Evolutionary conservation across 148 eudicot species (phyloP), one percentile per base, ranked within the genome.

Genomic region (Pharnaceum exiguum): DNA sequence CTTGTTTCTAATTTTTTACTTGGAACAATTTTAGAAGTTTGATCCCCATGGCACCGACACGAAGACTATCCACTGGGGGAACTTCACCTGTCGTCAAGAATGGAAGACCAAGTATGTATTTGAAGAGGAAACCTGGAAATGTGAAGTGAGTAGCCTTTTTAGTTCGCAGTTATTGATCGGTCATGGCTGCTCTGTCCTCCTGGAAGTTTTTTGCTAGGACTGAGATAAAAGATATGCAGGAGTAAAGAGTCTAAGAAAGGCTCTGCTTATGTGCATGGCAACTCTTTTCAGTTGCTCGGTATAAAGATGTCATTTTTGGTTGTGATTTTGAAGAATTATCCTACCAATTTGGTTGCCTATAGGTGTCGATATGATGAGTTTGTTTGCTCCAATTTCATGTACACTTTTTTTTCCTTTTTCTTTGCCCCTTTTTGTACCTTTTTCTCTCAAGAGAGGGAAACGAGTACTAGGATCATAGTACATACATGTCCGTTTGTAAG

Each of bases 41-140:
- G 62, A 89, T 89, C 63, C 97, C 97, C 6, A 57, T 76, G 42
- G 78, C 86, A 10, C 80, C 90, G 60, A 18, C 68, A 7, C 54
- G 86, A 21, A 77, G 73, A 63, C 57, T 62, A 47, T 60, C 86
- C 8, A 75, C 66, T 37, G 85, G 89, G 50, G 1, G 37, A n/a
- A 51, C 31, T 62, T 59, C 83, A 35, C 63, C 83, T 5, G 37
- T 56, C 36, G 46, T 57, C 24, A 86, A 79, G 83, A 59, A 62
- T 3, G 79, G 68, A 49, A 67, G 70, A 71, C 75, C 50, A 26
- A 33, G 79, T 12, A 64, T 36, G 23, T 63, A 73, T 57, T 57
- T 69, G 43, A 90, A 68, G 75, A 64, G 84, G 23, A 86, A 68
- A 77, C 51, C 77, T 33, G 77, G 70, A 11, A 53, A 10, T 57